A percentile compares a stretch with the other conserved stretches of the same genome.
phyloP scores from a whole-genome alignment of 176 grass and related monocot genomes.

The Lolium perenne region DNA sequence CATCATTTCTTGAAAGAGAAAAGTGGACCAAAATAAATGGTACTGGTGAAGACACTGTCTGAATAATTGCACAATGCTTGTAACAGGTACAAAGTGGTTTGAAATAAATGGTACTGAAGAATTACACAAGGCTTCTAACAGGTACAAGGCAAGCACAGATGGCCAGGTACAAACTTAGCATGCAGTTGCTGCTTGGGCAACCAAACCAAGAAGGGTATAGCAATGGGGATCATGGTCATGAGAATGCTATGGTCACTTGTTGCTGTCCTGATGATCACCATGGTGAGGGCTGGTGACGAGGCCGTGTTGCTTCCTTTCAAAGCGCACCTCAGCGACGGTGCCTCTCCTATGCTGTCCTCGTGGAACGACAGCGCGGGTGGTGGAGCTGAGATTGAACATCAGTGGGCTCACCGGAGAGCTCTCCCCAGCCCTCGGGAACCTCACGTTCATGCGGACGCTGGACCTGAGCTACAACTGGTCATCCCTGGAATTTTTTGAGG shows the following conservation, averaged over 20 bases:
- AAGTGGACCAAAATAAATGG: not conserved
- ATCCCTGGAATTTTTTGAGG: no score
- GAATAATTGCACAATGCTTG: no score
- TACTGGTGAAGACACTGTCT: not conserved
- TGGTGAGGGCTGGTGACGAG: not conserved
- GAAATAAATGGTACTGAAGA: no score
- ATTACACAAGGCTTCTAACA: not conserved
- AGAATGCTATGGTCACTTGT: not conserved
- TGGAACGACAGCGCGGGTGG: not conserved
- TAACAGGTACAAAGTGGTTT: no score
- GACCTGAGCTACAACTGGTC: constrained; percentile 5
- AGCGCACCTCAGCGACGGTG: not conserved
- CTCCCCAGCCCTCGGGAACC: not conserved
- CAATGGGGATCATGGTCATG: not conserved
- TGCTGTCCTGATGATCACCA: not conserved
- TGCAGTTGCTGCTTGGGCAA: not conserved
- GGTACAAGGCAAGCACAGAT: not conserved
- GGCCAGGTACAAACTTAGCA: not conserved
- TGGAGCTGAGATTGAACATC: not conserved
- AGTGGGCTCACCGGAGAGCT: not conserved
- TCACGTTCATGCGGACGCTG: not conserved
- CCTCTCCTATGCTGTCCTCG: not conserved
- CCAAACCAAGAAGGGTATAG: not conserved
- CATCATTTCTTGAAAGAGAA: not conserved
- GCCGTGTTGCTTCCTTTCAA: not conserved